Evolutionary conservation across 2,329 filamentous ascomycete species (phyloP).

Genomic region (Diaporthe aspalathi): DNA sequence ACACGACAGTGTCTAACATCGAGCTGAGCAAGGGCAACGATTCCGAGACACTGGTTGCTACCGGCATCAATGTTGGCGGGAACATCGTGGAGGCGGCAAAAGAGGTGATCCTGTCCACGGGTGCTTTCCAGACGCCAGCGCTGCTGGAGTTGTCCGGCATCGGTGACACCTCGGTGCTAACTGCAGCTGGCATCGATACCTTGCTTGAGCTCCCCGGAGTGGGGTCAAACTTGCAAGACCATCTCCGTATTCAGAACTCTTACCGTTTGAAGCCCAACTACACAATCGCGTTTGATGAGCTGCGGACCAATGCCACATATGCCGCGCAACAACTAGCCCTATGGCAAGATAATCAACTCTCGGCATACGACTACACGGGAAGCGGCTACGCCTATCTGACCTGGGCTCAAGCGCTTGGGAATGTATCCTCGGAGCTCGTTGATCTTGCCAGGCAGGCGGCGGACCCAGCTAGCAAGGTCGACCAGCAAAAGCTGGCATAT

Average conservation of each 20-base stretch:
- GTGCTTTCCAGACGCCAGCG: conserved; percentile 26
- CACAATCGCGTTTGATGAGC: conserved; percentile 38
- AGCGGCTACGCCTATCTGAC: conserved; percentile 23
- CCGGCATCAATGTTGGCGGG: conserved; percentile 43
- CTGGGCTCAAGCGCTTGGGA: conserved; percentile 22
- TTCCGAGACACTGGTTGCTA: conserved; percentile 42
- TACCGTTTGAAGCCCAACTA: conserved; percentile 42
- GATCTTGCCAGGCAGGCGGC: conserved; percentile 13
- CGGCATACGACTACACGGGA: conserved; percentile 35
- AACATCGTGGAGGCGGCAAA: conserved; percentile 46
- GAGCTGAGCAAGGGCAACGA: conserved; percentile 36
- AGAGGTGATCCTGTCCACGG: conserved; percentile 33
- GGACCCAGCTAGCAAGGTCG: not conserved
- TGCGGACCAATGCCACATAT: conserved; percentile 36
- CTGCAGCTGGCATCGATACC: conserved; percentile 51
- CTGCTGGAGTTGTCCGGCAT: conserved; percentile 32
- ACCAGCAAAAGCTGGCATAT: conserved; percentile 18
- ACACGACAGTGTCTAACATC: conserved; percentile 47
- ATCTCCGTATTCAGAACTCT: conserved; percentile 48
- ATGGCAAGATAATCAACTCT: conserved; percentile 38
- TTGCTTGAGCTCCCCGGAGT: conserved; percentile 57
- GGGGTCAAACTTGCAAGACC: conserved; percentile 62
- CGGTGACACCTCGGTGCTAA: conserved; percentile 23
- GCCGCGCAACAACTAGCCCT: conserved; percentile 37
- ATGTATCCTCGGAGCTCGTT: not conserved